Percentiles rank a stretch among this genome's conserved stretches.
These are phyloP conservation scores for Verticillium nonalfalfae DNA, from an alignment of 2,329 filamentous ascomycete genomes.

Conservation along the genomic window DNA sequence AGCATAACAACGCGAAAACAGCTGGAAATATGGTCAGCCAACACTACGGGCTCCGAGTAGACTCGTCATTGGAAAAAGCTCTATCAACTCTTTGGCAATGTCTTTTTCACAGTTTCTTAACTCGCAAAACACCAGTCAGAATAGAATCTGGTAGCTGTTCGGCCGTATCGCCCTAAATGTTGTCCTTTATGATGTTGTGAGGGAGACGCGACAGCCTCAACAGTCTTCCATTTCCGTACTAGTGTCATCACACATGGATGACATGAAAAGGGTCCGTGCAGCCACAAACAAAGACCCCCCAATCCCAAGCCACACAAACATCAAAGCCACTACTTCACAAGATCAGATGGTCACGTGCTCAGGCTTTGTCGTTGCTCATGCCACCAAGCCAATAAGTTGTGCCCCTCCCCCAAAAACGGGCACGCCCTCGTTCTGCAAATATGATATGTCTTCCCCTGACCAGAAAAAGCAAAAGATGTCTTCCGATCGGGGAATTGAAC, in stretches of 20 bases:
- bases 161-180: background rate
- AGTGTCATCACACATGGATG: background rate
- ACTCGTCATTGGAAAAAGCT: background rate
- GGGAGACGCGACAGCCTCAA: conserved; percentile 7
- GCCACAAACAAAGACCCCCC: too few species aligned
- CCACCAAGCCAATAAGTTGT: too few species aligned
- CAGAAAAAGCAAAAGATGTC: background rate
- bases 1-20: background rate
- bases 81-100: too few species aligned
- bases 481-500: background rate
- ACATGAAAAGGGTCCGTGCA: too few species aligned
- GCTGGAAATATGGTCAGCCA: background rate
- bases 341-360: too few species aligned
- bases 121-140: too few species aligned
- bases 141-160: background rate
- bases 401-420: too few species aligned
- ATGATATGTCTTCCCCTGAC: background rate
- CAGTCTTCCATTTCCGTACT: conserved; percentile 2
- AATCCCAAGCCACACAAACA: too few species aligned
- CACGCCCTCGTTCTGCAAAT: background rate
- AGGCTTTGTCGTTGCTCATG: too few species aligned
- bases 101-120: too few species aligned
- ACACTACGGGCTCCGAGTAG: background rate
- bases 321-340: too few species aligned
- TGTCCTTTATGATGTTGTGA: background rate